Percentiles rank a stretch among this genome's conserved stretches.
Conservation (phyloP, 139 green algal genomes). For the Spirogloea muscicola region DNA sequence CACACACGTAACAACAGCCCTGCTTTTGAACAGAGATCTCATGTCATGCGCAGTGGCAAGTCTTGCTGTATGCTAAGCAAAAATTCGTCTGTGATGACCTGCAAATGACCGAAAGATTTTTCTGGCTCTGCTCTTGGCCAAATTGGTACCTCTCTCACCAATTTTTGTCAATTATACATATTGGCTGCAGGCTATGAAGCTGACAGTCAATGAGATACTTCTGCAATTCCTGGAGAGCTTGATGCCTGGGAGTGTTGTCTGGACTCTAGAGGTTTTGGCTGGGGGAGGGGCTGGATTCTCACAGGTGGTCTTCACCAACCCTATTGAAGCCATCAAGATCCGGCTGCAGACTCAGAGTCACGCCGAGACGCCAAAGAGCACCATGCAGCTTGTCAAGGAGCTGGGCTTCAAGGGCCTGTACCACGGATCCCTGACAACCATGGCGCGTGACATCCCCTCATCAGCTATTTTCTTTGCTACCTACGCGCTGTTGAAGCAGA, state of each 20-base stretch:
- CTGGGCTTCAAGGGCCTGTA: slow-evolving; percentile 29
- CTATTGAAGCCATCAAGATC: slow-evolving; percentile 27
- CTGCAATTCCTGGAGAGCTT: background rate
- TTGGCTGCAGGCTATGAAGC: slow-evolving; percentile 28
- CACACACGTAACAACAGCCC: too few relatives aligned
- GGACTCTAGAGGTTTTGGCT: slow-evolving; percentile 28
- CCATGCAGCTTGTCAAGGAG: slow-evolving; percentile 12
- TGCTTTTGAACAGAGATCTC: too few relatives aligned
- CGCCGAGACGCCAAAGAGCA: background rate
- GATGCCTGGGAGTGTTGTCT: slow-evolving; percentile 7
- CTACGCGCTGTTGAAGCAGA: slow-evolving; percentile 14
- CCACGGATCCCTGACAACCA: background rate
- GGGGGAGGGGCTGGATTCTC: slow-evolving; percentile 10
- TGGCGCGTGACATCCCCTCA: slow-evolving; percentile 19
- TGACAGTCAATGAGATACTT: slow-evolving; percentile 29
- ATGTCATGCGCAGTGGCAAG: too few relatives aligned
- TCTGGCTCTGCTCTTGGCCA: too few relatives aligned
- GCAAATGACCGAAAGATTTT: too few relatives aligned
- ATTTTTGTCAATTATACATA: too few relatives aligned
- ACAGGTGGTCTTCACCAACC: slow-evolving; percentile 39
- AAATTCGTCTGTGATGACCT: too few relatives aligned
- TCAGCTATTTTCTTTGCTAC: slow-evolving; percentile 23
- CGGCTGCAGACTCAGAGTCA: slow-evolving; percentile 23
- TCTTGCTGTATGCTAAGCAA: too few relatives aligned
- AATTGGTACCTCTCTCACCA: too few relatives aligned